A percentile compares a stretch with the other conserved stretches of the same genome.
Evolutionary conservation across 2,329 filamentous ascomycete genomes (phyloP).

Genomic region (Ophiostoma sp.): DNA sequence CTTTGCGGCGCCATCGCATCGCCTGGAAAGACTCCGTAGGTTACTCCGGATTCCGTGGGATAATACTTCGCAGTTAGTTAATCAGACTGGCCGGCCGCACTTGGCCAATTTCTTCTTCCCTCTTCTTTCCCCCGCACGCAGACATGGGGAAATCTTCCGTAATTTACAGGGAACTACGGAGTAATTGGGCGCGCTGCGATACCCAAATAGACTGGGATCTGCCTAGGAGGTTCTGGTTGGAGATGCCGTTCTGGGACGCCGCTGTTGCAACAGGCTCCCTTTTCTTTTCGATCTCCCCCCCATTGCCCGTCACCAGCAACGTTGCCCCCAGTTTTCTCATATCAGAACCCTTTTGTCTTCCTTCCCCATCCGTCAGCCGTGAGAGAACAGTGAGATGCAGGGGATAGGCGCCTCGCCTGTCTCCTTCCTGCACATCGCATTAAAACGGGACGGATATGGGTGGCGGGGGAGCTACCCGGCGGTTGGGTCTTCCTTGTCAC

Average conservation of each 20-base stretch:
- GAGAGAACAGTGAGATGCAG: background rate
- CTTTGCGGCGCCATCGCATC: background rate
- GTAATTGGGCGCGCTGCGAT: background rate
- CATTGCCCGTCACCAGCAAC: constrained; percentile 4
- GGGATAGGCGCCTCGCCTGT: background rate
- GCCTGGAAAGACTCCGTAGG: background rate
- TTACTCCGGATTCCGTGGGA: background rate
- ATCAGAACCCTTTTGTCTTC: background rate
- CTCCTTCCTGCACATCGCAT: background rate
- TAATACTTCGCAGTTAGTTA: no score
- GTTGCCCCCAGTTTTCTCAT: background rate
- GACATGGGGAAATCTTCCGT: background rate
- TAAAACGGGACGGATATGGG: background rate
- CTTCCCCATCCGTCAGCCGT: background rate
- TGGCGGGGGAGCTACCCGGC: background rate
- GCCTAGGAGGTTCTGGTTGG: background rate
- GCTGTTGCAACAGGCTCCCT: background rate
- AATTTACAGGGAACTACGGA: background rate
- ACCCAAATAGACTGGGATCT: background rate
- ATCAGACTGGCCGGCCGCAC: background rate
- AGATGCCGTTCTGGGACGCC: background rate
- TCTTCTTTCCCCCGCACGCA: background rate
- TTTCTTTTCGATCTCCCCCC: background rate
- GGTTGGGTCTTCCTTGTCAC: background rate
- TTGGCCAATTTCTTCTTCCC: background rate